A percentile compares a stretch with the other conserved stretches of the same genome.
phyloP scores from a whole-genome alignment of 2,329 filamentous ascomycete genomes.

The Aureobasidium sp. region DNA sequence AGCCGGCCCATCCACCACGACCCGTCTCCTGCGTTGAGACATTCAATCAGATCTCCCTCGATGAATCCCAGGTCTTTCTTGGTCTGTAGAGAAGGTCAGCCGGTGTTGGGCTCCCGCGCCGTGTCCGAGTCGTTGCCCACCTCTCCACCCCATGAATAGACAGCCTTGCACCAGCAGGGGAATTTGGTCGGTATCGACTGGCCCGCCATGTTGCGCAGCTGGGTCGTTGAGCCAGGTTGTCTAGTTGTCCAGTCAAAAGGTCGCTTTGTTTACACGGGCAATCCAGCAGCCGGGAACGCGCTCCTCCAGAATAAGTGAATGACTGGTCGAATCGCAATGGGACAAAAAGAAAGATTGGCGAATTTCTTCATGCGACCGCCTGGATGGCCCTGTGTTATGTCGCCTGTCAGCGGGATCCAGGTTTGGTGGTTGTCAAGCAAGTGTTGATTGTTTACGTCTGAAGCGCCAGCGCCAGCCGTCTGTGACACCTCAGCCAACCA shows the following conservation, averaged over 20 bases:
- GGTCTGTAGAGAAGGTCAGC: conserved; percentile 39
- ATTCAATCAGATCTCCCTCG: conserved; percentile 96
- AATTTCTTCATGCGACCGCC: neutral
- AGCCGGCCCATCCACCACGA: conserved; percentile 97
- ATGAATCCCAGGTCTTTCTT: conserved; percentile 94
- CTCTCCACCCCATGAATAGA: conserved; percentile 34
- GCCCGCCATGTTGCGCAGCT: conserved; percentile 13
- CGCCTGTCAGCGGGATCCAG: neutral
- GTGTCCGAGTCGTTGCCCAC: conserved; percentile 8
- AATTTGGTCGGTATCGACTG: conserved; percentile 25
- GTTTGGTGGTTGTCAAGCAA: neutral
- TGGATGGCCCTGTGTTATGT: neutral
- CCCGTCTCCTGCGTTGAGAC: conserved; percentile 92
- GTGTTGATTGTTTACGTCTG: conserved; percentile 1
- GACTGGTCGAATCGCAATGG: neutral
- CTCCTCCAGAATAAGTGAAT: neutral
- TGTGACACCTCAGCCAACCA: conserved; percentile 1
- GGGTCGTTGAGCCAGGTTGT: neutral
- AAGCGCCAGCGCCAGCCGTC: neutral
- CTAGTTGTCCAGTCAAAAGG: neutral
- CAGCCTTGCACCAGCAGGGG: conserved; percentile 32
- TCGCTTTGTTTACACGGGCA: neutral
- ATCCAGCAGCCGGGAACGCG: neutral
- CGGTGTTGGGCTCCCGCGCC: neutral
- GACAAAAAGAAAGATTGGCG: neutral